phyloP scores from a whole-genome alignment of 495 filamentous ascomycete genomes.

The Tuber microsphaerosporum region DNA sequence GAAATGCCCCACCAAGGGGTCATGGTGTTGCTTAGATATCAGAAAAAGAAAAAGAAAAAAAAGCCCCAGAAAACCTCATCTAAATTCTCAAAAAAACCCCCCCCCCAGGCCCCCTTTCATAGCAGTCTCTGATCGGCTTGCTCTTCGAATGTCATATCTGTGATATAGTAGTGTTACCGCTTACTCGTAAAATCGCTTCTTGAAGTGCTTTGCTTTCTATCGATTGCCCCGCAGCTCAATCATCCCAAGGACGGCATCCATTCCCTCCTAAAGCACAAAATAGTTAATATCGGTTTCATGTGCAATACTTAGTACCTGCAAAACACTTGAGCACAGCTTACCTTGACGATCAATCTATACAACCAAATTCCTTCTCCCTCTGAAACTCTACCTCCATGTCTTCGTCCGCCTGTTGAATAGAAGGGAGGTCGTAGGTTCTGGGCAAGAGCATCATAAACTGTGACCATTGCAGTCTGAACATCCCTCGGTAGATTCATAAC shows the following conservation, averaged over 20 bases:
- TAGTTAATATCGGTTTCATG: background rate
- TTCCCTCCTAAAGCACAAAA: constrained; percentile 33
- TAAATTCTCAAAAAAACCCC: background rate
- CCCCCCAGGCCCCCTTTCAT: background rate
- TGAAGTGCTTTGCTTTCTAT: constrained; percentile 6
- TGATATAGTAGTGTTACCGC: background rate
- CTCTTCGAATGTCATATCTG: background rate
- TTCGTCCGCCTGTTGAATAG: constrained; percentile 21
- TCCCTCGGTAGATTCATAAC: constrained; percentile 24
- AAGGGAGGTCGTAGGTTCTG: constrained; percentile 38
- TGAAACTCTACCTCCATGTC: constrained; percentile 20
- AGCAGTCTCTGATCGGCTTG: background rate
- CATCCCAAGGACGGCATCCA: constrained; percentile 38
- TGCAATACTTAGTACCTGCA: background rate
- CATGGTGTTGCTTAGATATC: background rate
- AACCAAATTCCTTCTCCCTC: constrained; percentile 40
- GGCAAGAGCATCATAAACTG: constrained; percentile 36
- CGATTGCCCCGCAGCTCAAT: constrained; percentile 28
- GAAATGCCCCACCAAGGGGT: background rate
- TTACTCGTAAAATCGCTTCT: background rate
- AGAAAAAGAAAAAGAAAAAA: background rate
- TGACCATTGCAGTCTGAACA: constrained; percentile 26
- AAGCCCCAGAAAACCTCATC: constrained; percentile 2
- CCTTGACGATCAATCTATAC: constrained; percentile 40
- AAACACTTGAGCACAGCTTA: constrained; percentile 19